Conservation (phyloP, 352 stramenopile species). For the Phytopythium oedochilum region DNA sequence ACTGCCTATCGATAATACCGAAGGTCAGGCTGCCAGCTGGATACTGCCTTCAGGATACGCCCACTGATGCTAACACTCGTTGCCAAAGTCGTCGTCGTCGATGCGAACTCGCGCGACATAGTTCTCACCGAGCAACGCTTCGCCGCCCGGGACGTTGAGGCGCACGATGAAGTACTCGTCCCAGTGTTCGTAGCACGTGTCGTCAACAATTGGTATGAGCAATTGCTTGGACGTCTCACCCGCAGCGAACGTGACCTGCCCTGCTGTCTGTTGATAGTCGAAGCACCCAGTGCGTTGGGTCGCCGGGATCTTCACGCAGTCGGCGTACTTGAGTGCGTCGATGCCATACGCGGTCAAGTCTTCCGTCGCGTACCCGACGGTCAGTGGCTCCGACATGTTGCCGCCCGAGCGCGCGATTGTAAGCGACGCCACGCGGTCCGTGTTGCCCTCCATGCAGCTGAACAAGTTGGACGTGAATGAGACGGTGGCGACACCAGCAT, state of each 20-base stretch:
- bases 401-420: constrained; percentile 37
- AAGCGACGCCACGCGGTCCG: constrained; percentile 49
- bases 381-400: constrained; percentile 48
- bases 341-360: constrained; percentile 59
- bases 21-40: neutral
- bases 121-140: constrained; percentile 85
- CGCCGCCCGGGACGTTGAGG: constrained; percentile 89
- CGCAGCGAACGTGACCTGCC: constrained; percentile 87
- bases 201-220: constrained; percentile 91
- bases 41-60: neutral
- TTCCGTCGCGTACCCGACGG: constrained; percentile 69
- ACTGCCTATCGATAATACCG: no score
- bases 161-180: constrained; percentile 91
- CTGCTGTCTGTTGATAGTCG: constrained; percentile 74
- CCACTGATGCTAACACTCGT: constrained; percentile 13
- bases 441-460: constrained; percentile 56
- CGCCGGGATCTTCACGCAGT: constrained; percentile 50
- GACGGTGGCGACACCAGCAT: constrained; percentile 45
- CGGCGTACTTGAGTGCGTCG: constrained; percentile 48
- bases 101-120: constrained; percentile 89
- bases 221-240: constrained; percentile 86
- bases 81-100: constrained; percentile 90
- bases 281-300: constrained; percentile 55
- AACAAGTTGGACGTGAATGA: constrained; percentile 59
- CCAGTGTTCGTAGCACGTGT: constrained; percentile 87